Base-by-base conservation (phyloP, 352 stramenopile species). In the Phytopythium cucurbitacearum region DNA sequence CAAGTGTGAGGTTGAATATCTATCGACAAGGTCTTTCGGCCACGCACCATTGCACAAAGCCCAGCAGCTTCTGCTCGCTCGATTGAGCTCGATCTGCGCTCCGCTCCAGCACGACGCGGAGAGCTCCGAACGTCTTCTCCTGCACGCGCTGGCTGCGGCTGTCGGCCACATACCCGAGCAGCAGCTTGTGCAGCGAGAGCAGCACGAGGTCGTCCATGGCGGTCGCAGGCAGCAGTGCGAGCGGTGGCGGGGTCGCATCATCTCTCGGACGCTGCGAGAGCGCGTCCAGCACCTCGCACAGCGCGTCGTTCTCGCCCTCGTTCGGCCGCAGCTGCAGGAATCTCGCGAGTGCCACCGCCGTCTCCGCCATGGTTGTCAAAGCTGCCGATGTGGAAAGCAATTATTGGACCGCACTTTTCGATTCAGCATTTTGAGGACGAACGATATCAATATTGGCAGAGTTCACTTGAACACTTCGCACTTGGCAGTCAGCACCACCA, bases 131-230 rank as follows among this genome's bases (percentile, higher is more conserved):
- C 6, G 65, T 49, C 6, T 41, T 57, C 56, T 80, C 72, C 37
- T 76, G 64, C 15, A 69, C 64, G 12, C 53, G 42, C 12, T 13
- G 0, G 48, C 48, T 54, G 4, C 66, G 50, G 47, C 49, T 56
- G 0, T 50, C 40, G 0, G 64, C 38, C 33, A 84, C 40, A 16
- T 74, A 75, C 0, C 57, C 53, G 16, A 69, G 57, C 15, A 87
- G 54, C 21, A 92, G 63, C 38, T 78, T 78, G 57, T 89, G 73
- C 34, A 89, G 53, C n/a, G 79, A 70, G 41, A 81, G 60, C 51
- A 89, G 64, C 48, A 89, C 59, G 44, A 90, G 67, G 56, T 89
- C 77, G 59, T 90, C 75, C 51, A 92, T 73, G 9, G 67, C 65
- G 13, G 71, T 53, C 16, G 59, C 40, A 9, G 49, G 41, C 15